Percentiles rank a stretch among this genome's conserved stretches.
phyloP scores from a whole-genome alignment of 495 filamentous ascomycete species.

The Annulohypoxylon stygium region DNA sequence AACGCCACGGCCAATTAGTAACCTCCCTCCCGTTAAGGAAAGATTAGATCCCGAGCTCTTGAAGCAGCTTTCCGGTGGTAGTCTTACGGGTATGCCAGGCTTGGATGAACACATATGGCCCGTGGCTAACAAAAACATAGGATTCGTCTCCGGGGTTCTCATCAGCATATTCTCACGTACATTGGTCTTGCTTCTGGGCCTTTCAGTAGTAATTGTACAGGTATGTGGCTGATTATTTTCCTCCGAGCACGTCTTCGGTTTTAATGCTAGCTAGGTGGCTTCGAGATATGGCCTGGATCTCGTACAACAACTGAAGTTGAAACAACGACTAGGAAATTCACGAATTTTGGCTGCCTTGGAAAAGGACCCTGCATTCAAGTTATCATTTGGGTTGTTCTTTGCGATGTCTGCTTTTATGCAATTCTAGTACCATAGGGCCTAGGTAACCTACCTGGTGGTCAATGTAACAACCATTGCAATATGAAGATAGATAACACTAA shows the following conservation, averaged over 20 bases:
- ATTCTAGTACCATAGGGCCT: conserved; percentile 58
- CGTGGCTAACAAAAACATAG: conserved; percentile 49
- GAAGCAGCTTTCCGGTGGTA: conserved; percentile 77
- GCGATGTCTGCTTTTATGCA: conserved; percentile 79
- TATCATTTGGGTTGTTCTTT: conserved; percentile 82
- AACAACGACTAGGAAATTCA: conserved; percentile 62
- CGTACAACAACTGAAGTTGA: conserved; percentile 53
- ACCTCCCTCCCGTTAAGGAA: conserved; percentile 48
- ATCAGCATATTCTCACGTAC: conserved; percentile 81
- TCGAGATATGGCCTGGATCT: conserved; percentile 81
- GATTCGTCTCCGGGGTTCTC: conserved; percentile 76
- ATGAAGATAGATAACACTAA: background rate
- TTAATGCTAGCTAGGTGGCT: conserved; percentile 66
- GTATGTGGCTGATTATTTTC: conserved; percentile 58
- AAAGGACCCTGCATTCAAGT: conserved; percentile 79
- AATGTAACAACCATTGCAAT: conserved; percentile 15
- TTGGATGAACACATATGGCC: background rate
- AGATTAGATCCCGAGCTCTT: conserved; percentile 65
- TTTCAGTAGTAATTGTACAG: conserved; percentile 77
- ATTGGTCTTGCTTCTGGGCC: conserved; percentile 77
- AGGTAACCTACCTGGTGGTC: background rate
- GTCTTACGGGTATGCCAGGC: conserved; percentile 67
- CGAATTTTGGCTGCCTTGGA: conserved; percentile 70
- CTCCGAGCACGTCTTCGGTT: conserved; percentile 2
- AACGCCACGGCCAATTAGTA: conserved; percentile 32